phyloP scores from a whole-genome alignment of 1,284 basidiomycete species.

The Ganoderma multipileum region DNA sequence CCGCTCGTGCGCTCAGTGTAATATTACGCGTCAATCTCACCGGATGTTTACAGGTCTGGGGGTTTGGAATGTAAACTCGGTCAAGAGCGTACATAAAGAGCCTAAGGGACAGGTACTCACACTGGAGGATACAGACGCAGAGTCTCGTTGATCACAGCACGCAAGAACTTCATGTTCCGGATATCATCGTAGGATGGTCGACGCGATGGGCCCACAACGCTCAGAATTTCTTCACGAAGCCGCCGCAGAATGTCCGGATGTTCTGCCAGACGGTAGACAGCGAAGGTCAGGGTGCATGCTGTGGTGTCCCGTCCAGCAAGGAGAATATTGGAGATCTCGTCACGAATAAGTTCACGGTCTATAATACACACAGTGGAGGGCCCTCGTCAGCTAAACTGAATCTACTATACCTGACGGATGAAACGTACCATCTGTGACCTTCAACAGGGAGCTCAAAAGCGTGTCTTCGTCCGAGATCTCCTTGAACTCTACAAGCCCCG shows the following conservation, averaged over 20 bases:
- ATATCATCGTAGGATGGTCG: conserved; percentile 47
- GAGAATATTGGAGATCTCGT: conserved; percentile 46
- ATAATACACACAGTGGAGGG: not conserved
- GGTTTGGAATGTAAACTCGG: not conserved
- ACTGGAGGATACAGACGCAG: conserved; percentile 67
- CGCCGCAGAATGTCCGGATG: conserved; percentile 43
- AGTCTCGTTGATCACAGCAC: conserved; percentile 57
- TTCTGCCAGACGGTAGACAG: conserved; percentile 46
- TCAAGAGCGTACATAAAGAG: not conserved
- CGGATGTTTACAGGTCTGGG: conserved; percentile 57
- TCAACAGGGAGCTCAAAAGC: conserved; percentile 58
- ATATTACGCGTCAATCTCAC: conserved; percentile 28
- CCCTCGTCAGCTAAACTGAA: not conserved
- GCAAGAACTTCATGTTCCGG: conserved; percentile 48
- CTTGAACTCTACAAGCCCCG: conserved; percentile 28
- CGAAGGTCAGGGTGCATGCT: conserved; percentile 45
- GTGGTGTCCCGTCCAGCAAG: conserved; percentile 48
- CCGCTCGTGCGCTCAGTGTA: too few relatives aligned
- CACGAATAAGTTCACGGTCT: conserved; percentile 40
- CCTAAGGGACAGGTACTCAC: conserved; percentile 40
- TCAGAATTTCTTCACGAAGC: conserved; percentile 48
- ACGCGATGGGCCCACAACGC: conserved; percentile 38
- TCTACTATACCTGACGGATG: too few relatives aligned
- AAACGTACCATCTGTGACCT: conserved; percentile 52
- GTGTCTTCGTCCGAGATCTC: conserved; percentile 48